Percentiles rank a stretch among this genome's conserved stretches.
These are phyloP conservation scores for Ceratocystis destructans DNA, from an alignment of 2,329 filamentous ascomycete genomes.

Conservation along the genomic window DNA sequence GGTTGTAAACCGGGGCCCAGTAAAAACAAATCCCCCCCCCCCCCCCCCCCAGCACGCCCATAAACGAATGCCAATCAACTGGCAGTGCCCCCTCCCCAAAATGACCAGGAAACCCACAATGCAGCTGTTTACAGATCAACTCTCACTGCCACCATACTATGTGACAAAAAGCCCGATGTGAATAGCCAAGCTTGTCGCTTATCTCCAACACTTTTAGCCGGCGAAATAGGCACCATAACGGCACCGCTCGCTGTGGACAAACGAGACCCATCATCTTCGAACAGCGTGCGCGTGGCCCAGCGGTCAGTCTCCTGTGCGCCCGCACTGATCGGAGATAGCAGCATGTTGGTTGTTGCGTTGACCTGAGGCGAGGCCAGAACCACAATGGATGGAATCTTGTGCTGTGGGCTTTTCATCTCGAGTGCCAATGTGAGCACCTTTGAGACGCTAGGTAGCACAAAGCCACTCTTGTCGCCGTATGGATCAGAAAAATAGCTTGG, in stretches of 20 bases:
- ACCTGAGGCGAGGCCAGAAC: slow-evolving; percentile 18
- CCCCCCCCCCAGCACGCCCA: too few species aligned
- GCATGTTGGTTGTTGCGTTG: slow-evolving; percentile 10
- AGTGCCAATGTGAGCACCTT: slow-evolving; percentile 29
- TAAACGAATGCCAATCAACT: too few species aligned
- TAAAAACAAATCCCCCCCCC: too few species aligned
- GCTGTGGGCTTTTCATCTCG: slow-evolving; percentile 25
- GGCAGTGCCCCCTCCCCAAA: too few species aligned
- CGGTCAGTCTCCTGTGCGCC: not conserved
- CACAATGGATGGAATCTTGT: slow-evolving; percentile 11
- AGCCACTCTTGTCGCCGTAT: slow-evolving; percentile 40
- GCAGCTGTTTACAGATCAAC: slow-evolving; percentile 31
- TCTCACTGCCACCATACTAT: slow-evolving; percentile 37
- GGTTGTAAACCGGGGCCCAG: too few species aligned
- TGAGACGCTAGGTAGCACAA: slow-evolving; percentile 36
- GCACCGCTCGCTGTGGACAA: slow-evolving; percentile 39
- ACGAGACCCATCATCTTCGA: slow-evolving; percentile 42
- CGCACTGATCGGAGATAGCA: not conserved
- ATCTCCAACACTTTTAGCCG: slow-evolving; percentile 28
- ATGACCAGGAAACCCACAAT: not conserved
- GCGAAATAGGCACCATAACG: slow-evolving; percentile 40
- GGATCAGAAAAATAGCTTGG: slow-evolving; percentile 44
- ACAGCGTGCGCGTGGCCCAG: slow-evolving; percentile 37
- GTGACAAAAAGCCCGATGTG: slow-evolving; percentile 41
- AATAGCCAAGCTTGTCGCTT: slow-evolving; percentile 43